Base-by-base conservation (phyloP, 805 yeast species). In the Saturnispora gosingensis region DNA sequence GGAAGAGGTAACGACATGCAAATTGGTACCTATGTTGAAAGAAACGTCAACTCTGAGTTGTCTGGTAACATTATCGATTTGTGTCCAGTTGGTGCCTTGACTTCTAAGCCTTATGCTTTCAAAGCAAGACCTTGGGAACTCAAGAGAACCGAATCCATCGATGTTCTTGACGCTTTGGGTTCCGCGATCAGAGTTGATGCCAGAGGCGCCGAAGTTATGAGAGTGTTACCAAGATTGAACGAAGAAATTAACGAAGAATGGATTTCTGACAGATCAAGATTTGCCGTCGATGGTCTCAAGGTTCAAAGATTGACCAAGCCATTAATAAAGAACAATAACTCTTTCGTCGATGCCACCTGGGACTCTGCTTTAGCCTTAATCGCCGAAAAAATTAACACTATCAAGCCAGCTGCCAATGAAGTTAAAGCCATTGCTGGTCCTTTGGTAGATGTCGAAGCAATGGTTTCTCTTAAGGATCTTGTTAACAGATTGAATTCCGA, bases 1-100 rank as follows among this genome's bases (percentile, higher is more conserved):
- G 96, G 95, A 55, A 83, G 96, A 70, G 96, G 96, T 63, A 87
- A 87, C 68, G 95, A 87, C 64, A 78, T 88, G 82, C 95, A 87
- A 72, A 87, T 87, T 63, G 96, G 96, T 59, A 87, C 95, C 30
- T 87, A 86, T 67, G 80, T 88, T 55, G 90, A 86, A 70, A 77
- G 89, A 71, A 86, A 86, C 68, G 78, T 87, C 63, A 85, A 86
- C 70, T 77, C 89, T 9, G 96, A 87, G 71, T 71, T 87, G 72
- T 82, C 90, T 46, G 96, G 95, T 63, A 87, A 87, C 72, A 82
- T 87, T 58, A 80, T 88, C 58, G 96, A 87, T 67, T 75, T 87
- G 59, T 87, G 96, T 72, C 96, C 96, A 20, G 96, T 87, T 56
- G 96, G 96, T 61, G 96, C 96, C 1, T 78, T 87, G 61, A 88